Conservation (phyloP, 768 basidiomycete genomes). For the Hebeloma cylindrosporum region DNA sequence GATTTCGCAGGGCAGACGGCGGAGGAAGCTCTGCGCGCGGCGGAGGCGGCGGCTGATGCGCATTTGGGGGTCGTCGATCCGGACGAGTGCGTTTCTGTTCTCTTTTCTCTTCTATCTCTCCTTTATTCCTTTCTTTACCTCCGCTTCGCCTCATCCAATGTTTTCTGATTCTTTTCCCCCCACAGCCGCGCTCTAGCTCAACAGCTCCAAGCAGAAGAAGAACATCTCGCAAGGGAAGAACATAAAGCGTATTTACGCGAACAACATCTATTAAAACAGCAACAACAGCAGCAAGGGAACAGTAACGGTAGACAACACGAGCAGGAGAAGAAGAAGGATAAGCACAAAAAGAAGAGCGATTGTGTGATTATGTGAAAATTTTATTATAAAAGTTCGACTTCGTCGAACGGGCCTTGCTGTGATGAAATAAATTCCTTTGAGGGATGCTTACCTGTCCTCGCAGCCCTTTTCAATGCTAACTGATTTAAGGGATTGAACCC, state of each 20-base stretch:
- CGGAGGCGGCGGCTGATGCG: slow-evolving; percentile 44
- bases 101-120: not conserved
- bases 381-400: too few species aligned
- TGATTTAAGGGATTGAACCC: too few species aligned
- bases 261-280: slow-evolving; percentile 23
- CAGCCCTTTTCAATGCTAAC: too few species aligned
- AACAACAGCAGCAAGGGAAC: slow-evolving; percentile 26
- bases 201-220: slow-evolving; percentile 81
- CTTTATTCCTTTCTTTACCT: slow-evolving; percentile 7
- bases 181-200: slow-evolving; percentile 66
- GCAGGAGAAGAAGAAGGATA: slow-evolving; percentile 24
- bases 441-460: too few species aligned
- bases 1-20: slow-evolving; percentile 77
- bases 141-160: too few species aligned
- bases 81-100: slow-evolving; percentile 59
- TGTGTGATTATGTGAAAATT: slow-evolving; percentile 56
- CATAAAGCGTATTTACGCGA: slow-evolving; percentile 32
- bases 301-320: slow-evolving; percentile 18
- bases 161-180: too few species aligned
- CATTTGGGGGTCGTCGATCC: slow-evolving; percentile 41
- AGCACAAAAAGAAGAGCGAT: slow-evolving; percentile 46
- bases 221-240: slow-evolving; percentile 47
- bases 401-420: too few species aligned
- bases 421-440: too few species aligned
- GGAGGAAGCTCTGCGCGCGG: slow-evolving; percentile 54